Evolutionary conservation across 2,329 filamentous ascomycete genomes (phyloP), one percentile per base, ranked within the genome.

Genomic region (Talaromyces sp.): DNA sequence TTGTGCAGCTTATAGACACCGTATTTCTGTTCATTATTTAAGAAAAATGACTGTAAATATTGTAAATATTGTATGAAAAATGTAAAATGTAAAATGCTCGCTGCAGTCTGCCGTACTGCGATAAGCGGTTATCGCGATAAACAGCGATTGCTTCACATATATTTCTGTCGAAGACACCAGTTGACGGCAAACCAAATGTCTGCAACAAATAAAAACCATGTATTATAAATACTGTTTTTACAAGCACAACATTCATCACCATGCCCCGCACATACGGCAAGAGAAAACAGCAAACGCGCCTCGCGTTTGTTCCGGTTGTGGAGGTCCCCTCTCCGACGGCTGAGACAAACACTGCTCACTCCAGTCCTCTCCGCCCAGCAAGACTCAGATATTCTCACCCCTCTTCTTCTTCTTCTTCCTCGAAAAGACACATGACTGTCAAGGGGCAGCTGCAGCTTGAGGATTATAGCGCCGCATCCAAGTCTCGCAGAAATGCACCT

Each of bases 221-320:
- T 8, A 47, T 25, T 15, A 47, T 47, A 47, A 25, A 7, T 19
- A 25, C 11, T 47, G 44, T 19, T 47, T 47, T 47, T 47, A 25
- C 6, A 47, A 25, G 19, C 44, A 25, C 4, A 25, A 25, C 0
- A 22, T 5, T 15, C 7, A 47, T 19, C 25, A 53, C 10, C 15
- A 63, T 63, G 62, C 51, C 56, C n/a, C 59, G 62, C 44, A 51
- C 53, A 54, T 62, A 59, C 25, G 57, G 52, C 9, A 62, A 59
- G 52, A 62, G 53, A 36, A 62, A 56, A 25, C 78, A 80, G 67
- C 78, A 80, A 67, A 76, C 77, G 57, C 76, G 75, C 55, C 72
- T 80, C 44, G 66, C 75, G n/a, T 80, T 80, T 65, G 71, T 74
- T 11, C 68, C 78, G 25, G 59, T 73, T 15, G 62, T 70, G 33